A percentile compares a stretch with the other conserved stretches of the same genome.
These are phyloP conservation scores for Fabrea salina DNA, from an alignment of 169 alveolate genomes.

Conservation along the genomic window DNA sequence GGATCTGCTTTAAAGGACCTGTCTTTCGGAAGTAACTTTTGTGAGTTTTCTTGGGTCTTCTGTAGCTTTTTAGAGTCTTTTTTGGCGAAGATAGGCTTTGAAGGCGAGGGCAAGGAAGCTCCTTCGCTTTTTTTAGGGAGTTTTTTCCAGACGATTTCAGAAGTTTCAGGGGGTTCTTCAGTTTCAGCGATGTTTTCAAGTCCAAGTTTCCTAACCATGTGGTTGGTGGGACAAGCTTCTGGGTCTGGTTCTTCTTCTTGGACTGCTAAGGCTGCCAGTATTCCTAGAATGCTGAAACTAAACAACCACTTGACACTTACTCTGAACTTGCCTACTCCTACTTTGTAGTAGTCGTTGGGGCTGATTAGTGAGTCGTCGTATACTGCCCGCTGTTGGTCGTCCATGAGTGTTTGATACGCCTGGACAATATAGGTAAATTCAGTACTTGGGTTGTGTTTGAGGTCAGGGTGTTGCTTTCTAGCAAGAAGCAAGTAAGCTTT, in stretches of 20 bases:
- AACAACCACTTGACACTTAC: neutral
- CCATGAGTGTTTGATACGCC: constrained; percentile 28
- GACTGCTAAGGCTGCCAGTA: neutral
- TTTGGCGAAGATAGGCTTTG: too few species aligned
- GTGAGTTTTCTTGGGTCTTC: too few species aligned
- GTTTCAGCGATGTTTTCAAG: neutral
- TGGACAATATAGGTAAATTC: constrained; percentile 5
- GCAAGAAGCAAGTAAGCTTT: constrained; percentile 4
- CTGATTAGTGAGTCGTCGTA: constrained; percentile 1
- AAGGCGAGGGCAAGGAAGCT: too few species aligned
- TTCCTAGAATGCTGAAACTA: neutral
- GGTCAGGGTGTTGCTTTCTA: constrained; percentile 25
- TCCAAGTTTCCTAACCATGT: neutral
- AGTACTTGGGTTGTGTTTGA: neutral
- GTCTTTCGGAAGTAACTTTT: too few species aligned
- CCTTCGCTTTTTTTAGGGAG: too few species aligned
- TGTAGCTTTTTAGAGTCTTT: too few species aligned
- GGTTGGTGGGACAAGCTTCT: neutral
- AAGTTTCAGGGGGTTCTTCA: too few species aligned
- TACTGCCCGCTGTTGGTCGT: neutral
- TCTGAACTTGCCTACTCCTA: neutral
- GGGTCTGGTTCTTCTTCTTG: neutral
- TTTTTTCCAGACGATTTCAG: too few species aligned
- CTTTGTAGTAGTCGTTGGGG: neutral
- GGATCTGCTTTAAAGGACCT: too few species aligned